phyloP scores from a whole-genome alignment of 768 basidiomycete genomes.

The Amanita exitialis region DNA sequence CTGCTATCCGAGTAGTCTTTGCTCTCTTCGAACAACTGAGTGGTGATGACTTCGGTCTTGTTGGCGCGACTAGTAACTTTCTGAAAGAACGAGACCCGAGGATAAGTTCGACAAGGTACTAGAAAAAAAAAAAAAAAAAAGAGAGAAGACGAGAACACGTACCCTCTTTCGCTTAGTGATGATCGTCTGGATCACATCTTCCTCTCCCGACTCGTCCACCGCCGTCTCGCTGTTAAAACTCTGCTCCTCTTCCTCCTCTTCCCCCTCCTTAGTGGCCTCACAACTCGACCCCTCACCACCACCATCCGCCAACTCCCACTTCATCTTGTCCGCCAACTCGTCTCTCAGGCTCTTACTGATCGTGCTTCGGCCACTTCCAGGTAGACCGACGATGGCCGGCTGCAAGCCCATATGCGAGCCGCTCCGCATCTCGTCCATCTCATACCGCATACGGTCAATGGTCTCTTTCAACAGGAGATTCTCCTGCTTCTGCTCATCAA shows the following conservation, averaged over 20 bases:
- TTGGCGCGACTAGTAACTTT: constrained; percentile 58
- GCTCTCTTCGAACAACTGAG: constrained; percentile 38
- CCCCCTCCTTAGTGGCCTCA: constrained; percentile 23
- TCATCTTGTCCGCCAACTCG: constrained; percentile 60
- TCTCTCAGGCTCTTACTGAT: constrained; percentile 70
- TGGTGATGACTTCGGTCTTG: constrained; percentile 33
- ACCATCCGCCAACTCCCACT: constrained; percentile 27
- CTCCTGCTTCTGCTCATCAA: constrained; percentile 93
- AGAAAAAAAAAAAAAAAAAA: neutral
- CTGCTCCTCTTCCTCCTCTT: constrained; percentile 26
- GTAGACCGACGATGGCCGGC: constrained; percentile 24
- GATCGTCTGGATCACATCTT: constrained; percentile 80
- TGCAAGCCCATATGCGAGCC: constrained; percentile 23
- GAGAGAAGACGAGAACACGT: constrained; percentile 13
- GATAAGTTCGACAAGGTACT: neutral
- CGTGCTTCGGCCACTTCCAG: constrained; percentile 41
- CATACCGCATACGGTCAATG: constrained; percentile 88
- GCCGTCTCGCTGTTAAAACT: constrained; percentile 5
- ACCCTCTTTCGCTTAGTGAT: constrained; percentile 79
- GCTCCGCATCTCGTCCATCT: constrained; percentile 84
- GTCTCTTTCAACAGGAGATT: constrained; percentile 91
- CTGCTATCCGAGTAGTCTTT: constrained; percentile 71
- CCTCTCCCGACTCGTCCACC: constrained; percentile 41
- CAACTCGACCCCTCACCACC: constrained; percentile 25
- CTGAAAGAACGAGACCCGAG: constrained; percentile 27